Conservation (phyloP, 1,139 yeast genomes). For the Protomyces macrosporus region DNA sequence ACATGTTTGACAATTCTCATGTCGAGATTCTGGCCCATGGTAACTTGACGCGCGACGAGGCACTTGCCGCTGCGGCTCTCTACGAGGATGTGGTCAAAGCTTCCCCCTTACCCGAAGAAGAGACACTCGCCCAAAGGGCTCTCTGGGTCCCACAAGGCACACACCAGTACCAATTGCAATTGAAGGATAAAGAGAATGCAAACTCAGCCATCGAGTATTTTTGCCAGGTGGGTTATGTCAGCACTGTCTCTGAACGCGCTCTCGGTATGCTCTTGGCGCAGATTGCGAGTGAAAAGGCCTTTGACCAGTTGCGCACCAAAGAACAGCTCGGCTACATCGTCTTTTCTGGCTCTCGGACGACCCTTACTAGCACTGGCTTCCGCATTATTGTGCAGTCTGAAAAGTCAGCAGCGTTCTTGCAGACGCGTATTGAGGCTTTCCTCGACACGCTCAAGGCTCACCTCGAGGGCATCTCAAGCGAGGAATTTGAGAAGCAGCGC, state of each 20-base stretch:
- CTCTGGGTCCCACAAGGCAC: constrained; percentile 17
- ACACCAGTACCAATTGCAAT: constrained; percentile 44
- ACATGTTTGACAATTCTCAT: constrained; percentile 47
- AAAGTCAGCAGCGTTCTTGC: constrained; percentile 65
- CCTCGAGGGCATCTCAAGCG: constrained; percentile 48
- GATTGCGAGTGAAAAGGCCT: constrained; percentile 77
- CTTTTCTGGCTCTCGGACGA: constrained; percentile 63
- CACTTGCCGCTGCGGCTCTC: constrained; percentile 47
- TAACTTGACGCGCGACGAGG: constrained; percentile 57
- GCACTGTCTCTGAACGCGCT: constrained; percentile 42
- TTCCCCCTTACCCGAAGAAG: constrained; percentile 16
- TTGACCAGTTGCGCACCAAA: constrained; percentile 80
- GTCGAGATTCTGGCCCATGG: constrained; percentile 76
- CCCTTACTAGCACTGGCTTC: constrained; percentile 71
- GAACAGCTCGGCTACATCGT: constrained; percentile 92
- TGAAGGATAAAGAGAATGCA: constrained; percentile 64
- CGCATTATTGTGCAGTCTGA: constrained; percentile 84
- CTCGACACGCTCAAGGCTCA: constrained; percentile 43
- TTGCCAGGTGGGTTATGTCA: constrained; percentile 58
- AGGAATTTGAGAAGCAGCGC: constrained; percentile 63
- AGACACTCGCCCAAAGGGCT: background rate
- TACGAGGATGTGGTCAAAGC: constrained; percentile 41
- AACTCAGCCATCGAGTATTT: constrained; percentile 82
- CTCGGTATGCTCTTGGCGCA: constrained; percentile 64
- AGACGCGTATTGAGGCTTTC: constrained; percentile 69